Evolutionary conservation across 768 basidiomycete species (phyloP), one percentile per base, ranked within the genome.

Genomic region (Hygrophoropsis aurantiaca): DNA sequence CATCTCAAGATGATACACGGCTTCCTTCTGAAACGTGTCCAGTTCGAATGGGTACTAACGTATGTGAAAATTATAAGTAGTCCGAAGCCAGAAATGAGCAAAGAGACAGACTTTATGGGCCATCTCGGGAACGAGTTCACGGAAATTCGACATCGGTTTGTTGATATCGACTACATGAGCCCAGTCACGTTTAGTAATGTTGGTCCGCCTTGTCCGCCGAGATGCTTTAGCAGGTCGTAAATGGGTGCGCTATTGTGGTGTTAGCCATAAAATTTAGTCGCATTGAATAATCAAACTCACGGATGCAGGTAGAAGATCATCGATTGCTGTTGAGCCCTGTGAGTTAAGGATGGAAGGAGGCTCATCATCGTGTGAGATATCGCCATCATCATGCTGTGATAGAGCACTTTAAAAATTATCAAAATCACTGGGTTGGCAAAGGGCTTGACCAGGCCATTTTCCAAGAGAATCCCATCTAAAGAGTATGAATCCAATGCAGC

Each of bases 11-110:
- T 97, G 94, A 67, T 97, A 97, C 6, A 98, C 91, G 1, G 97
- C 97, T 64, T 98, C 93, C 65, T 97, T 98, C 67, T 99, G 97
- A 72, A 98, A 99, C 0, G 87, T 94, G 66, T 99, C 97, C 24
- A 99, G 78, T 61, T 97, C 92, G 68, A 99, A 99, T n/a, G 97
- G 94, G 69, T 97, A 99, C 94, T 92, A 41, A 35, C 13, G 38
- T 10, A 40, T 43, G 40, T 25, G 16, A 19, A 43, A 44, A 8
- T 33, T 27, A 52, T 24, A 36, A 34, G 36, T 16, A 46, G 20
- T 23, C 27, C 15, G 38, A 13, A 26, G 41, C 25, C 5, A 35
- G 20, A 2, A 40, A n/a, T 3, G 21, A n/a, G 34, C 39, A 26
- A 41, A 30, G 21, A 39, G 35, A 44, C 67, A 55, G 40, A 90